Conservation (phyloP, 345 rosid species). For the Boechera retrofracta region DNA sequence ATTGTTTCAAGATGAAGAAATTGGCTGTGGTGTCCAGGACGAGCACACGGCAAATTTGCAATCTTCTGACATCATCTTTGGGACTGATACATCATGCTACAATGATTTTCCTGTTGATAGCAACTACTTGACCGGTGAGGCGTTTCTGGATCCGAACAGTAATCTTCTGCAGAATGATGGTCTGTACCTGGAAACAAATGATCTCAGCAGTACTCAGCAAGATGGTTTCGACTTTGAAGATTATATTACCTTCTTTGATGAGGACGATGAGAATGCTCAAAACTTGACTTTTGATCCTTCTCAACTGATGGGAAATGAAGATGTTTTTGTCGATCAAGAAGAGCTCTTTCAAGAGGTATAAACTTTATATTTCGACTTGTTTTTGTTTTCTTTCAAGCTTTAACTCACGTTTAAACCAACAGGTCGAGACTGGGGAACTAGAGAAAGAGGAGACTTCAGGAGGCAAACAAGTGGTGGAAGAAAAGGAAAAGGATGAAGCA, state of each 20-base stretch:
- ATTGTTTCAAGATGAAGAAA: conserved; percentile 47
- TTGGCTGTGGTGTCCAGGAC: conserved; percentile 46
- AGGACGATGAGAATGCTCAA: conserved; percentile 50
- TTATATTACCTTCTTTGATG: conserved; percentile 72
- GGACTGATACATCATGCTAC: conserved; percentile 48
- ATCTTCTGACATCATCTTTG: conserved; percentile 54
- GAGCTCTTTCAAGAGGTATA: conserved; percentile 50
- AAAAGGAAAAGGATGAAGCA: conserved; percentile 46
- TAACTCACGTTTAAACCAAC: conserved; percentile 32
- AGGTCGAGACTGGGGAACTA: conserved; percentile 53
- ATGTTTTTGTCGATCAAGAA: conserved; percentile 41
- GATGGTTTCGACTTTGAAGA: conserved; percentile 68
- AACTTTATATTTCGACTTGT: conserved; percentile 3
- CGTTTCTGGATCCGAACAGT: conserved; percentile 54
- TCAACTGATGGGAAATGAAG: conserved; percentile 49
- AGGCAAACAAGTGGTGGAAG: conserved; percentile 46
- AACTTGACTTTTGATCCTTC: conserved; percentile 63
- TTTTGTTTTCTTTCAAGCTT: neutral
- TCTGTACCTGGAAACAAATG: conserved; percentile 67
- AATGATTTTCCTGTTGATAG: conserved; percentile 44
- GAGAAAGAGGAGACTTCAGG: conserved; percentile 46
- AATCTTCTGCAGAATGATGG: conserved; percentile 55
- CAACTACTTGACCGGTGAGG: conserved; percentile 51
- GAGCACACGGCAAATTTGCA: conserved; percentile 47
- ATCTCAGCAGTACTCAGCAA: conserved; percentile 60